phyloP scores from a whole-genome alignment of 2,329 filamentous ascomycete genomes.

The Mollisiaceae sp. region DNA sequence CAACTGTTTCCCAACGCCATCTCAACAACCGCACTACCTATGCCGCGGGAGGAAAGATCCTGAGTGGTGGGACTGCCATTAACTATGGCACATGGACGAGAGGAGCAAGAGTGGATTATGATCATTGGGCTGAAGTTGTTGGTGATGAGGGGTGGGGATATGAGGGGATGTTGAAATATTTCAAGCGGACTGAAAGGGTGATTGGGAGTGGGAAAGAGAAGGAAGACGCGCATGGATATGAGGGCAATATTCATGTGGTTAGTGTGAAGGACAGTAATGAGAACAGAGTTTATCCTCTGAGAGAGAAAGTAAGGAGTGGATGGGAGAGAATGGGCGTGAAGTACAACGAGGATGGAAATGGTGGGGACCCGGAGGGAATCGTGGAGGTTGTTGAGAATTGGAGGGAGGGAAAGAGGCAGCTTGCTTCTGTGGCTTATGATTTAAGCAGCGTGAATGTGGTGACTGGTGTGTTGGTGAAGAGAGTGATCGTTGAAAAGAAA shows the following conservation, averaged over 20 bases:
- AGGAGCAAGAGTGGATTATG: conserved; percentile 48
- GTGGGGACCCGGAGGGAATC: conserved; percentile 46
- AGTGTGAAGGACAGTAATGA: conserved; percentile 39
- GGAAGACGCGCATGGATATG: conserved; percentile 5
- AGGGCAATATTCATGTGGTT: conserved; percentile 38
- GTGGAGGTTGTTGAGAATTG: conserved; percentile 48
- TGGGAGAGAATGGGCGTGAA: conserved; percentile 27
- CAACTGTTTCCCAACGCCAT: conserved; percentile 39
- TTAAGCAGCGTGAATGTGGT: conserved; percentile 34
- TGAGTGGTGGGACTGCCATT: conserved; percentile 48
- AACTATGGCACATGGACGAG: conserved; percentile 40
- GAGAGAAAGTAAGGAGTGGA: neutral
- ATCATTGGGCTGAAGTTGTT: conserved; percentile 49
- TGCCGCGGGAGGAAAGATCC: conserved; percentile 42
- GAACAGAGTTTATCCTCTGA: neutral
- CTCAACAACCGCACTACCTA: neutral
- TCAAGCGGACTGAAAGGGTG: conserved; percentile 41
- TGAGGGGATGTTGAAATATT: conserved; percentile 51
- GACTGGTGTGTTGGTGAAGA: conserved; percentile 37
- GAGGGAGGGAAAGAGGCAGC: conserved; percentile 33
- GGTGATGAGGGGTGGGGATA: conserved; percentile 52
- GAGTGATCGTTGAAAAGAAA: conserved; percentile 44
- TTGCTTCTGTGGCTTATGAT: conserved; percentile 31
- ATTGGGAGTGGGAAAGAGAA: conserved; percentile 26
- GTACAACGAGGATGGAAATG: conserved; percentile 41